Evolutionary conservation across 1,284 basidiomycete genomes (phyloP), one percentile per base, ranked within the genome.

Genomic region (Cutaneotrichosporon mucoides): DNA sequence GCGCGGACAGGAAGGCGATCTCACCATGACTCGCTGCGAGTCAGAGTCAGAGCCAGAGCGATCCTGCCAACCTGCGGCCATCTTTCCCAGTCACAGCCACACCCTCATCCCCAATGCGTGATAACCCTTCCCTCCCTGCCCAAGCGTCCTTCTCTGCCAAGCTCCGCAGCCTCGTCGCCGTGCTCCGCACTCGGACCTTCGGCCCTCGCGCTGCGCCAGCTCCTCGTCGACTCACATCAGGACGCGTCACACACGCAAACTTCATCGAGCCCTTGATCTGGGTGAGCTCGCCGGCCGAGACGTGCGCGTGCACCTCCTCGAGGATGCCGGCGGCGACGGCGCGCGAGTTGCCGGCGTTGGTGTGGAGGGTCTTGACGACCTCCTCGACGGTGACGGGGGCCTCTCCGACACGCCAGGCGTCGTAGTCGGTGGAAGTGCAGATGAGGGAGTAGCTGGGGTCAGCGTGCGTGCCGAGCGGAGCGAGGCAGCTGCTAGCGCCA

Each of bases 341-440:
- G 59, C 91, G 86, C 15, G 90, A 88, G 4, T 89, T 89, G 33
- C 86, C 84, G 0, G 92, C 92, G 73, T 98, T 98, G 16, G 84
- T 84, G 64, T 87, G 83, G 37, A 97, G 84, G 0, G 88, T 92
- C 77, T 90, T 89, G 81, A 94, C 83, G 36, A 97, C 92, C 66
- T 79, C 76, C 6, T 89, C 86, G 0, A 92, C 88, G 1, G 92
- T 96, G 51, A 97, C 94, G 1, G 88, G 82, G 13, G 85, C 88
- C 56, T 86, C 84, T 40, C 87, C 82, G 13, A 87, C 86, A 33
- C 94, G 81, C 91, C 90, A 94, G 5, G 90, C 86, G 77, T 95
- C 92, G 73, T 92, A 93, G 79, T 94, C 89, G 2, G 91, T 94
- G 16, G 89, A 85, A 0, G 92, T 96, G 60, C 91, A 91, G 66